Base-by-base conservation (phyloP, 2,329 filamentous ascomycete genomes). In the Daldinia sp. region DNA sequence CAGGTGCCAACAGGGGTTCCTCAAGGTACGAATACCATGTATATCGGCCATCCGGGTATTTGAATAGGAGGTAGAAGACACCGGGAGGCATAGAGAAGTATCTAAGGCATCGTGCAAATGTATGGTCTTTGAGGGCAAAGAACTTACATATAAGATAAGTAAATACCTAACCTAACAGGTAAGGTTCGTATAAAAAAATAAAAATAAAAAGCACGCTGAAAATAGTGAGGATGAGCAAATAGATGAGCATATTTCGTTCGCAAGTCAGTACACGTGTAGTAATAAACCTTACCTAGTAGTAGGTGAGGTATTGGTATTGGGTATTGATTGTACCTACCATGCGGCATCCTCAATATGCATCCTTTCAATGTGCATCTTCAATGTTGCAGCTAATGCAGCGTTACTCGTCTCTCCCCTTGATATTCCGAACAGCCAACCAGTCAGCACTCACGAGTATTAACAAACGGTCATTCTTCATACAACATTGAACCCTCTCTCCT, bases 351-450 rank as follows among this genome's bases (percentile, higher is more conserved):
- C n/a, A n/a, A n/a, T n/a, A n/a, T n/a, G n/a, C n/a, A n/a, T n/a
- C n/a, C n/a, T n/a, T n/a, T n/a, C n/a, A n/a, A n/a, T n/a, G n/a
- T n/a, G n/a, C n/a, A n/a, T n/a, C n/a, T 45, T 45, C 48, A 21
- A 53, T 53, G 37, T 52, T 59, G 63, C 54, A 55, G 58, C 61
- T 64, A 63, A 68, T 64, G 61, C 64, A 67, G 61, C 61, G 47
- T 63, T 19, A 61, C 58, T 59, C 47, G 35, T 63, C 39, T 23
- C 58, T 29, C 47, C 39, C 37, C 34, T 59, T 29, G 52, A 54
- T 63, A 19, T 45, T 56, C 53, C 47, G 29, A 66, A 63, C 58
- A 11, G 21, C 41, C 32, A 17, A 41, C 51, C 25, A 62, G 35
- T 51, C 47, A 39, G n/a, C 11, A 25, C 30, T 25, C 19, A 9